A percentile compares a stretch with the other conserved stretches of the same genome.
These are phyloP conservation scores for Hymenochaete sp. DNA, from an alignment of 1,284 basidiomycete genomes.

Conservation along the genomic window DNA sequence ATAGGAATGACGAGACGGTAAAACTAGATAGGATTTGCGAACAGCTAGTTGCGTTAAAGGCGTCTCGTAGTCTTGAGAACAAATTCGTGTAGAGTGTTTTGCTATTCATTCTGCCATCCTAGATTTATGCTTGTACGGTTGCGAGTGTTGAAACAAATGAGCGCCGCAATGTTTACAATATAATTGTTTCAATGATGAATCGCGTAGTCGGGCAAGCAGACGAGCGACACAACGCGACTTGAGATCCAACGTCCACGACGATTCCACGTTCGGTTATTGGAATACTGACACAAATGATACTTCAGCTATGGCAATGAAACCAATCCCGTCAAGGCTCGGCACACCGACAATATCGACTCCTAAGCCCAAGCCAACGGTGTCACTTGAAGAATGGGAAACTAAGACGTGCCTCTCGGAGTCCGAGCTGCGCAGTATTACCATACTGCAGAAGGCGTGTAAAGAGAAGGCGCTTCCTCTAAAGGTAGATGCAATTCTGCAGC, in stretches of 20 bases:
- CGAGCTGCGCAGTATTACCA: conserved; percentile 57
- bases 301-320: too few relatives aligned
- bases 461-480: conserved; percentile 59
- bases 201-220: too few relatives aligned
- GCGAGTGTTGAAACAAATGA: too few relatives aligned
- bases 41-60: conserved; percentile 62
- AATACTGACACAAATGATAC: too few relatives aligned
- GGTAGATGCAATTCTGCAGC: conserved; percentile 34
- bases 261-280: too few relatives aligned
- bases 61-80: conserved; percentile 51
- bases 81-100: conserved; percentile 29
- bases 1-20: conserved; percentile 54
- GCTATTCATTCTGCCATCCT: too few relatives aligned
- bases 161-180: too few relatives aligned
- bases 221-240: too few relatives aligned
- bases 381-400: conserved; percentile 84
- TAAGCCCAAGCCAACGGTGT: conserved; percentile 37
- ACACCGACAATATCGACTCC: conserved; percentile 21
- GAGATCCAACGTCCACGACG: too few relatives aligned
- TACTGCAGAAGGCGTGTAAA: conserved; percentile 57
- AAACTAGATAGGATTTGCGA: conserved; percentile 55
- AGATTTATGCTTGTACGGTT: too few relatives aligned
- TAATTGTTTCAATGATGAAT: too few relatives aligned
- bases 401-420: conserved; percentile 67
- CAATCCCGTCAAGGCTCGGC: conserved; percentile 6